Percentiles rank a stretch among this genome's conserved stretches.
phyloP scores from a whole-genome alignment of 2,329 filamentous ascomycete genomes.

The Diaporthe ilicicola region DNA sequence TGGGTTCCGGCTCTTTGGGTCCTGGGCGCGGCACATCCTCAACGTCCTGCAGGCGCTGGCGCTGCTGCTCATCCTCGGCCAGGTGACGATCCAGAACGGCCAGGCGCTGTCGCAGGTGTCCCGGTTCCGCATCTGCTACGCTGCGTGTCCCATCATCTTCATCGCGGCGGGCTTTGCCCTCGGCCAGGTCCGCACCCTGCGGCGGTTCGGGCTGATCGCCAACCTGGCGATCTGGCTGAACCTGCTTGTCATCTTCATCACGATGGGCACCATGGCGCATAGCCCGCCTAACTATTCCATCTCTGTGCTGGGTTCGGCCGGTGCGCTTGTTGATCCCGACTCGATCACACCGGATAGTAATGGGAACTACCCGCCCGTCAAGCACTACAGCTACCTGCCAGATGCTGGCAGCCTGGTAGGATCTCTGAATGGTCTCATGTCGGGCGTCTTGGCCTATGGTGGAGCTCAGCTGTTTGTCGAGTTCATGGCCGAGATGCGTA shows the following conservation, averaged over 20 bases:
- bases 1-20: conserved; percentile 56
- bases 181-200: conserved; percentile 64
- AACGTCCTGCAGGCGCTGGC: conserved; percentile 56
- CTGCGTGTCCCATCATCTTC: conserved; percentile 60
- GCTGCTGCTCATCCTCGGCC: conserved; percentile 59
- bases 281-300: conserved; percentile 57
- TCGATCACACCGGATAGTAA: conserved; percentile 44
- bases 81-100: conserved; percentile 59
- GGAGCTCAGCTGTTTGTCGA: conserved; percentile 66
- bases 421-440: conserved; percentile 57
- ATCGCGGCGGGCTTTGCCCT: conserved; percentile 58
- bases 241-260: conserved; percentile 61
- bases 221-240: conserved; percentile 65
- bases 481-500: conserved; percentile 61
- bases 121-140: conserved; percentile 59
- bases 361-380: conserved; percentile 55
- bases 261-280: conserved; percentile 61
- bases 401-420: conserved; percentile 53
- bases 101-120: conserved; percentile 63
- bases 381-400: conserved; percentile 51
- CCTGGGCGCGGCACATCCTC: conserved; percentile 52
- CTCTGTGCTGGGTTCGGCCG: conserved; percentile 41
- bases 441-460: conserved; percentile 62
- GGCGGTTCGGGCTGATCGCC: conserved; percentile 62
- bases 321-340: conserved; percentile 39